These are phyloP conservation scores for Mucor saturninus DNA, from an alignment of 371 early-diverging fungal genomes.

Conservation along the genomic window DNA sequence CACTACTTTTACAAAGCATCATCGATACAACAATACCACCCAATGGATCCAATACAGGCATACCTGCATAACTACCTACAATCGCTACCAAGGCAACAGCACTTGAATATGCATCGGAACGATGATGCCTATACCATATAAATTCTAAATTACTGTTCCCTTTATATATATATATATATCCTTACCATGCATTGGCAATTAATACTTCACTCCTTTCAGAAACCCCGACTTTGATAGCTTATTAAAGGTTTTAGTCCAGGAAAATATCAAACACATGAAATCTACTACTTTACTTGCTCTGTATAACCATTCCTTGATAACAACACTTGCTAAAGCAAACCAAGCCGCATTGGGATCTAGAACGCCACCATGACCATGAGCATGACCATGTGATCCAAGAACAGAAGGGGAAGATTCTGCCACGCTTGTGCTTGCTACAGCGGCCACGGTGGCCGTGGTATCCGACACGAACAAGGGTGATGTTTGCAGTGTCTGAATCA, in stretches of 20 bases:
- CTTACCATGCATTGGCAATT: conserved; percentile 73
- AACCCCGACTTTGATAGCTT: conserved; percentile 67
- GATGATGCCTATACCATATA: conserved; percentile 61
- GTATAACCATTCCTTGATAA: conserved; percentile 69
- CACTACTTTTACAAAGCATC: conserved; percentile 64
- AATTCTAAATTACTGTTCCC: too few species aligned
- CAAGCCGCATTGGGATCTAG: conserved; percentile 75
- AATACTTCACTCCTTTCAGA: conserved; percentile 67
- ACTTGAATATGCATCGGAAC: conserved; percentile 72
- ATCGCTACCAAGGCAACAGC: conserved; percentile 68
- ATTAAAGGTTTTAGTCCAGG: not conserved
- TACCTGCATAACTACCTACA: conserved; percentile 63
- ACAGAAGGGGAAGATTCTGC: conserved; percentile 7
- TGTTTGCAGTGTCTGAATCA: conserved; percentile 37
- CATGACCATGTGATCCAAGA: not conserved
- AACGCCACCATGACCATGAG: conserved; percentile 26
- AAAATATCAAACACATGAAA: not conserved
- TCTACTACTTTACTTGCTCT: conserved; percentile 54
- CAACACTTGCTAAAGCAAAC: conserved; percentile 70
- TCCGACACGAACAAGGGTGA: conserved; percentile 12
- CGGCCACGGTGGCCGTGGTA: conserved; percentile 29
- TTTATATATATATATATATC: too few species aligned
- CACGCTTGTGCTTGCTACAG: not conserved
- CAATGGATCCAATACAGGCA: conserved; percentile 69
- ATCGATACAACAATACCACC: conserved; percentile 69